phyloP scores from a whole-genome alignment of 83 land plant genomes.

The Thuja plicata region DNA sequence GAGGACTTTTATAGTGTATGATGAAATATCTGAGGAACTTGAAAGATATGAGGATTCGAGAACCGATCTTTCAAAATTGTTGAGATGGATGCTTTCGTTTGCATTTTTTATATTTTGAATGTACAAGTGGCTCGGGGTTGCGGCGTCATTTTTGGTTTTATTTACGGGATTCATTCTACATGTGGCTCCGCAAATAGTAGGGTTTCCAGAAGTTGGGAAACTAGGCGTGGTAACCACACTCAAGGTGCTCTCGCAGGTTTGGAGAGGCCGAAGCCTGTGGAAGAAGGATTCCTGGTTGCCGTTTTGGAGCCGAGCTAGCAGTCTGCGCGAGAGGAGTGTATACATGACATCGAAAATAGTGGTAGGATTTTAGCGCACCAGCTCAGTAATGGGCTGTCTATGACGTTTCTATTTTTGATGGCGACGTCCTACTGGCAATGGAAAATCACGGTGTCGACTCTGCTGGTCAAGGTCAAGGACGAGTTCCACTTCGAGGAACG shows the following conservation, averaged over 20 bases:
- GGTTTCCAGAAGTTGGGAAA: neutral
- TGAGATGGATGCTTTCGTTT: conserved; percentile 79
- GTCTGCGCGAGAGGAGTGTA: too few species aligned
- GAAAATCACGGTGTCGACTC: too few species aligned
- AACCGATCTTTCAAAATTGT: conserved; percentile 50
- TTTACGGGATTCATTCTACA: conserved; percentile 29
- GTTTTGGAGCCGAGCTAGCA: too few species aligned
- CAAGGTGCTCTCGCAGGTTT: neutral
- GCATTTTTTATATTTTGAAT: conserved; percentile 56
- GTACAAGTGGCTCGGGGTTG: conserved; percentile 55
- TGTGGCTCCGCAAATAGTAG: conserved; percentile 9
- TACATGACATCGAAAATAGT: too few species aligned
- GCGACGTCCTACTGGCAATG: too few species aligned
- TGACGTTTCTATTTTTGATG: too few species aligned
- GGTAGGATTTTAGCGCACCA: too few species aligned
- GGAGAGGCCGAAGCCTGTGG: too few species aligned
- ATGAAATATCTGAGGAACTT: conserved; percentile 13
- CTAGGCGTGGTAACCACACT: conserved; percentile 5
- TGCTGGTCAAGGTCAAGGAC: too few species aligned
- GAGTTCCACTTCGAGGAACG: too few species aligned
- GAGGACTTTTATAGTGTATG: neutral
- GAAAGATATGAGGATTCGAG: neutral
- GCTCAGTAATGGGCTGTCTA: too few species aligned
- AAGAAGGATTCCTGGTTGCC: too few species aligned
- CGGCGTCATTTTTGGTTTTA: conserved; percentile 27